phyloP scores from a whole-genome alignment of 352 stramenopile genomes.

The Globisporangium nagaii region DNA sequence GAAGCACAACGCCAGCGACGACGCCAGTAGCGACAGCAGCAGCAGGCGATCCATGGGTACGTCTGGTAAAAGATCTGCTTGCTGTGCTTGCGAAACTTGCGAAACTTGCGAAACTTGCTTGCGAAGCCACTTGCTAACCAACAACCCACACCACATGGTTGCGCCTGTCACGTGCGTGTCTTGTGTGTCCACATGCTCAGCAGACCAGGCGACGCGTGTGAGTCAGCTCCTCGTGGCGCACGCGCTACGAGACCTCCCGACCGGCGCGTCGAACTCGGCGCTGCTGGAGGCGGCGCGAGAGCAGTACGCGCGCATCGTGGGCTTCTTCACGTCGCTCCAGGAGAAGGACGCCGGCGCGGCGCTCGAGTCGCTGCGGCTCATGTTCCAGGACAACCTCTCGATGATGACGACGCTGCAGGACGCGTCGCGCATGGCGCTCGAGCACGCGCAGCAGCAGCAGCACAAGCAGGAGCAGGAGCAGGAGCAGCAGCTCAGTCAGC shows the following conservation, averaged over 20 bases:
- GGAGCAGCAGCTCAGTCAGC: background rate
- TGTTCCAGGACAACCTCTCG: slow-evolving; percentile 31
- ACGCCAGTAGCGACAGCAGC: slow-evolving; percentile 11
- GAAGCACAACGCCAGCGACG: slow-evolving; percentile 13
- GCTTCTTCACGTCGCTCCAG: slow-evolving; percentile 32
- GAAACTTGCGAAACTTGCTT: too few relatives aligned
- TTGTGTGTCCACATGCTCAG: background rate
- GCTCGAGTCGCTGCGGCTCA: slow-evolving; percentile 25
- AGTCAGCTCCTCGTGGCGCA: slow-evolving; percentile 52
- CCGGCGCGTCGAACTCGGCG: slow-evolving; percentile 38
- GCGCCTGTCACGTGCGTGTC: background rate
- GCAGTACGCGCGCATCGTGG: slow-evolving; percentile 30
- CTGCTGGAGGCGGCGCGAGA: slow-evolving; percentile 46
- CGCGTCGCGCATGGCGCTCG: slow-evolving; percentile 17
- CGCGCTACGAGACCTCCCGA: slow-evolving; percentile 20
- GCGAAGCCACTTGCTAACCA: background rate
- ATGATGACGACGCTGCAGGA: slow-evolving; percentile 42
- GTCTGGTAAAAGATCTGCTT: slow-evolving; percentile 12
- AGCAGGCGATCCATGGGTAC: slow-evolving; percentile 43
- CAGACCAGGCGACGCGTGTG: slow-evolving; percentile 49
- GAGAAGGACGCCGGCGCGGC: slow-evolving; percentile 33
- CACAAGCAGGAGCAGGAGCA: background rate
- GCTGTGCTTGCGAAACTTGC: background rate
- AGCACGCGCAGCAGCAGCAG: slow-evolving; percentile 7
- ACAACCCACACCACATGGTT: background rate